Evolutionary conservation across 2,329 filamentous ascomycete genomes (phyloP).

Genomic region (Incumbomyces delicatus): DNA sequence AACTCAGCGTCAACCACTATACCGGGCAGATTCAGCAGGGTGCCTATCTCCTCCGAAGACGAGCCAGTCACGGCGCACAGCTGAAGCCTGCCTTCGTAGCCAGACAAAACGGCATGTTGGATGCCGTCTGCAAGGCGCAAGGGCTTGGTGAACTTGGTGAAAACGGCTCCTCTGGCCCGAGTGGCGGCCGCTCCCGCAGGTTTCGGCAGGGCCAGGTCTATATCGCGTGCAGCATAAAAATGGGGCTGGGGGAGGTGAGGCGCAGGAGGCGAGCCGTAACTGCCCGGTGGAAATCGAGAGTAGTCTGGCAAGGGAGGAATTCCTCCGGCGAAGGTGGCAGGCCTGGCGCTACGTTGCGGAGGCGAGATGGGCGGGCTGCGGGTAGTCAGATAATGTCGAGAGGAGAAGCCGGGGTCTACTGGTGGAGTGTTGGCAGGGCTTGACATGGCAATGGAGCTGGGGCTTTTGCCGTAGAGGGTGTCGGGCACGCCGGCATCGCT

Average conservation of each 20-base stretch:
- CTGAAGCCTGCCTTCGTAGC: constrained; percentile 70
- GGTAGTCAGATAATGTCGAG: constrained; percentile 31
- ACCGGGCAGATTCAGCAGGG: constrained; percentile 67
- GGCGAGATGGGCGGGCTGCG: constrained; percentile 35
- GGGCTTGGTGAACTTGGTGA: constrained; percentile 11
- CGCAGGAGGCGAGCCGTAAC: constrained; percentile 42
- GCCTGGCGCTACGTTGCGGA: constrained; percentile 29
- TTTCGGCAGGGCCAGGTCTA: constrained; percentile 50
- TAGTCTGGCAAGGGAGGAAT: constrained; percentile 28
- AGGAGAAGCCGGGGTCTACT: constrained; percentile 29
- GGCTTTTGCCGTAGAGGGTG: constrained; percentile 12
- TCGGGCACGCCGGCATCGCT: constrained; percentile 8
- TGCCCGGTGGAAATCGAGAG: constrained; percentile 30
- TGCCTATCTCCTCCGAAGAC: constrained; percentile 59
- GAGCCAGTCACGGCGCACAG: constrained; percentile 64
- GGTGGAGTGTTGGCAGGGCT: constrained; percentile 29
- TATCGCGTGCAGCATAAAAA: constrained; percentile 65
- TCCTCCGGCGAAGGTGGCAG: constrained; percentile 34
- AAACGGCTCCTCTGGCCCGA: constrained; percentile 38
- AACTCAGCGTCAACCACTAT: constrained; percentile 75
- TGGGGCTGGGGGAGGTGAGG: constrained; percentile 68
- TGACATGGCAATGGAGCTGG: constrained; percentile 7
- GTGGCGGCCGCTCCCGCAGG: constrained; percentile 48
- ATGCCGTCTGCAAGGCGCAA: constrained; percentile 11
- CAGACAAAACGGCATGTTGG: constrained; percentile 63